Evolutionary conservation across 352 stramenopile genomes (phyloP).

Genomic region (Albugo candida): DNA sequence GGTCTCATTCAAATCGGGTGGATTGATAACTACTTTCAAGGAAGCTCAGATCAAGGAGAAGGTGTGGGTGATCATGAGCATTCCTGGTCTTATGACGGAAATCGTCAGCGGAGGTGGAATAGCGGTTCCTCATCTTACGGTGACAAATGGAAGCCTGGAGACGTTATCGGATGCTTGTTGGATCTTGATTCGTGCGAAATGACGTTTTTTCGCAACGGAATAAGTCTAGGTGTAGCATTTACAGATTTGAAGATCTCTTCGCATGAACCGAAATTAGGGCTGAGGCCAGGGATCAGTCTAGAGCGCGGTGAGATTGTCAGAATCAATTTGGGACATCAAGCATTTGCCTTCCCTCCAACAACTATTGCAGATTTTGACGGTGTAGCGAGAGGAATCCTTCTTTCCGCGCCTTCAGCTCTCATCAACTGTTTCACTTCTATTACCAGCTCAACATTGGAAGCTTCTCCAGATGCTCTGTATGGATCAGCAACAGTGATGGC

Average conservation of each 20-base stretch:
- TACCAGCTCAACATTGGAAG: neutral
- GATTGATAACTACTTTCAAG: slow-evolving; percentile 83
- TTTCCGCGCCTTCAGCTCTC: slow-evolving; percentile 11
- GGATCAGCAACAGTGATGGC: slow-evolving; percentile 36
- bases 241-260: slow-evolving; percentile 32
- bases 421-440: neutral
- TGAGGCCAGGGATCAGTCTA: slow-evolving; percentile 77
- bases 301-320: slow-evolving; percentile 76
- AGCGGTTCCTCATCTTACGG: slow-evolving; percentile 76
- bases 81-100: slow-evolving; percentile 87
- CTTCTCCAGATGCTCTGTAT: slow-evolving; percentile 17
- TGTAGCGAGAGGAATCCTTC: slow-evolving; percentile 29
- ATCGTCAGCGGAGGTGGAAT: slow-evolving; percentile 82
- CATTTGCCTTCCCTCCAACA: slow-evolving; percentile 54
- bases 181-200: slow-evolving; percentile 68
- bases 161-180: slow-evolving; percentile 82
- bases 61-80: slow-evolving; percentile 81
- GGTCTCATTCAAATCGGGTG: slow-evolving; percentile 86
- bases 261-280: slow-evolving; percentile 26
- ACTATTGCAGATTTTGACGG: slow-evolving; percentile 40
- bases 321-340: slow-evolving; percentile 60
- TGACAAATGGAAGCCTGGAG: slow-evolving; percentile 79
- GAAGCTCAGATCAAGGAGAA: slow-evolving; percentile 80
- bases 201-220: slow-evolving; percentile 78
- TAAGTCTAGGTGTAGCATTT: slow-evolving; percentile 62